Percentiles rank a stretch among this genome's conserved stretches.
Conservation (phyloP, 306 rosid genomes). For the Quercus gilva region DNA sequence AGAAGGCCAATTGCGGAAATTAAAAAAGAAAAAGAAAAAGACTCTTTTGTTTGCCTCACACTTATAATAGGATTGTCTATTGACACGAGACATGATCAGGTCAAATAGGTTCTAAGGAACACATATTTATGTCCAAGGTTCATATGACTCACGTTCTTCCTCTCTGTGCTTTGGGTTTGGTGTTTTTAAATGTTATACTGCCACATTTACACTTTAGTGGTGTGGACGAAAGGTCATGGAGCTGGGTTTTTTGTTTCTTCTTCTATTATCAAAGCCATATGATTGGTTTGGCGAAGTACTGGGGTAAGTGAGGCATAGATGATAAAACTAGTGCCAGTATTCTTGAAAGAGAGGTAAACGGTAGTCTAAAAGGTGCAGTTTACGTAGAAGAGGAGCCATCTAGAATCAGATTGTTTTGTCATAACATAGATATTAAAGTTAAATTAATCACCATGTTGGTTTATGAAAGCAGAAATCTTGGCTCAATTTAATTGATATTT, state of each 20-base stretch:
- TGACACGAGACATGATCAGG: too few species aligned
- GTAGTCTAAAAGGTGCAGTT: background rate
- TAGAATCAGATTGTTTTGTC: background rate
- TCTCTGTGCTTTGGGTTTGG: background rate
- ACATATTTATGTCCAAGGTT: background rate
- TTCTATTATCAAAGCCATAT: too few species aligned
- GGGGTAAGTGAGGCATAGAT: background rate
- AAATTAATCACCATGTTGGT: background rate
- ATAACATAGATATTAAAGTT: background rate
- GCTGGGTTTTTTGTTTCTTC: too few species aligned
- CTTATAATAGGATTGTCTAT: too few species aligned
- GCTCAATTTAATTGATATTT: background rate
- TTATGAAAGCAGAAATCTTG: background rate
- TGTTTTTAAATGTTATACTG: background rate
- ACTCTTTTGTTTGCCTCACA: too few species aligned
- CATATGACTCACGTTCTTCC: background rate
- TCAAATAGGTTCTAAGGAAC: too few species aligned
- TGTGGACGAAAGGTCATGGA: background rate
- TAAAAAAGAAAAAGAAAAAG: too few species aligned
- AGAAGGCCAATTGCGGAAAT: too few species aligned
- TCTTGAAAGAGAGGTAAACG: background rate
- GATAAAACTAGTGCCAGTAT: background rate
- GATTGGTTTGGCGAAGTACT: background rate
- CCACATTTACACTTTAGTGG: background rate
- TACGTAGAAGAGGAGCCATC: background rate